These are phyloP conservation scores for Stentor roeselii DNA, from an alignment of 73 alveolate genomes.

Conservation along the genomic window DNA sequence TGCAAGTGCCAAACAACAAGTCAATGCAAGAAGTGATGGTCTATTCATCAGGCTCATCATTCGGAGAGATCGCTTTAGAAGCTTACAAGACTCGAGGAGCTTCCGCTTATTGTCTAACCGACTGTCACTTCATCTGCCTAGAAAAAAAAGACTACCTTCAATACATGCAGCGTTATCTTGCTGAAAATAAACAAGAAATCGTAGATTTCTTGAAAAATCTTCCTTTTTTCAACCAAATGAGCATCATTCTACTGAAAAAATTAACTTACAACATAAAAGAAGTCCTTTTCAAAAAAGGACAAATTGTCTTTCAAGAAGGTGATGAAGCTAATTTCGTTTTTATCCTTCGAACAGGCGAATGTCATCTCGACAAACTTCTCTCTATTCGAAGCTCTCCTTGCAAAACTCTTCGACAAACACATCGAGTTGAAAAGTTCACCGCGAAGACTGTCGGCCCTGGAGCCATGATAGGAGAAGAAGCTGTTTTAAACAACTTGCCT, in stretches of 20 bases:
- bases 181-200: not conserved
- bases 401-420: not conserved
- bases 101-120: not conserved
- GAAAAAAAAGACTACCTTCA: not conserved
- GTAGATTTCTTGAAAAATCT: not conserved
- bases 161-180: not conserved
- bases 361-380: not conserved
- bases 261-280: not conserved
- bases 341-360: not conserved
- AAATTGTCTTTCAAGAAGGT: not conserved
- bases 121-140: not conserved
- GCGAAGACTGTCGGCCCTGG: not conserved
- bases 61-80: conserved; percentile 5
- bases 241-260: not conserved
- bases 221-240: not conserved
- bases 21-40: not conserved
- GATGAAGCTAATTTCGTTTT: not conserved
- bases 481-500: no score
- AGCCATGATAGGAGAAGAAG: not conserved
- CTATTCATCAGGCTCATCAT: not conserved
- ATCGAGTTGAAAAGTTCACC: not conserved
- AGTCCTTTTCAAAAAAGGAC: not conserved
- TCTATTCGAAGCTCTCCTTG: not conserved
- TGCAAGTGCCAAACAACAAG: not conserved
- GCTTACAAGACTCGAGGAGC: not conserved